Evolutionary conservation across 331 rosid genomes (phyloP), one percentile per base, ranked within the genome.

Genomic region (Quercus phellos): DNA sequence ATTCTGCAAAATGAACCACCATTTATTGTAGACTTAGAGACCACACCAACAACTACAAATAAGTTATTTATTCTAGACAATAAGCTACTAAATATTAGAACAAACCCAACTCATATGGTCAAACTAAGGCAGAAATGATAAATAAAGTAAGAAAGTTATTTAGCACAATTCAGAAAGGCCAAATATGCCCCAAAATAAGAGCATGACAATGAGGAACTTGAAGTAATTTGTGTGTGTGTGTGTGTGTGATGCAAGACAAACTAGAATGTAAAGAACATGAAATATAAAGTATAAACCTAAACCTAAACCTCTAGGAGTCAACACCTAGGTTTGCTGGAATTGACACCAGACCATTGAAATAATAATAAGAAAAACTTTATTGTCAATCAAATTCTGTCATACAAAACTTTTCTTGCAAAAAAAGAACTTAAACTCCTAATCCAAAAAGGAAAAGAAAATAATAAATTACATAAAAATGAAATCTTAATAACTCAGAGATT

Each of bases 1-100:
- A 94, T 87, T 94, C 99, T 94, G 95, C 91, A 80, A 66, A 34
- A 80, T 77, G 72, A 76, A 84, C 53, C 80, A 67, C 70, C 69
- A 74, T 68, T 72, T 75, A 81, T 74, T 64, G 69, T 79, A 14
- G 26, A 46, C 18, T 46, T 46, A 3, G 0, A 46, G 53, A 46
- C 4, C 61, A 85, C 73, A 78, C 56, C 59, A 55, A 69, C 27
- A 58, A 50, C 56, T 5, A 13, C 42, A 70, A 70, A 6, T 1
- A 9, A 13, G 1, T 10, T 22, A 38, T 38, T 38, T 38, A 38
- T 30, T n/a, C 54, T 10, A 2, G 22, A 35, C 4, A 17, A 70
- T 9, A 34, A 66, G 51, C 71, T 34, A 32, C 50, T 32, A 66
- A 34, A 34, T 4, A 17, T 32, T 17, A 18, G 43, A 66, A 21